phyloP scores from a whole-genome alignment of 345 rosid genomes.

The Ceriops zippeliana region DNA sequence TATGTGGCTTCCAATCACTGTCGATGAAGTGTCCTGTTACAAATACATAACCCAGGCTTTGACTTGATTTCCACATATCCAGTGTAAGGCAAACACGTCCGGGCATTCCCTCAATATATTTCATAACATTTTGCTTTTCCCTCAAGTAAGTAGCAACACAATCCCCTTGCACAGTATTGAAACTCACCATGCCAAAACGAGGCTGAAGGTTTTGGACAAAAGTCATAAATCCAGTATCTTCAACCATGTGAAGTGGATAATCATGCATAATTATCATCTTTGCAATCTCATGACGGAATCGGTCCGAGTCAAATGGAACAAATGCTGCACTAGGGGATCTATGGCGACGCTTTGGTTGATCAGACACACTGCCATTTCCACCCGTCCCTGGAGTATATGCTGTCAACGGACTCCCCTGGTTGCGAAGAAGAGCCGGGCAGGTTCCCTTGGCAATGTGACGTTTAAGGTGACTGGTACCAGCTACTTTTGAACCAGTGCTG shows the following conservation, averaged over 20 bases:
- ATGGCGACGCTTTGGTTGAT: slow-evolving; percentile 67
- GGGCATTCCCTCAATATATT: slow-evolving; percentile 60
- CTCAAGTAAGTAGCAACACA: slow-evolving; percentile 77
- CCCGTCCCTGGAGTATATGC: slow-evolving; percentile 43
- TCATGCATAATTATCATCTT: slow-evolving; percentile 85
- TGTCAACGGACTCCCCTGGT: slow-evolving; percentile 39
- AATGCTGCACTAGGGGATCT: slow-evolving; percentile 46
- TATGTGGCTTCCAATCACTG: slow-evolving; percentile 73
- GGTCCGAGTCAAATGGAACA: slow-evolving; percentile 65
- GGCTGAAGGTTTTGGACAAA: slow-evolving; percentile 84
- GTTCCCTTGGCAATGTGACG: slow-evolving; percentile 91
- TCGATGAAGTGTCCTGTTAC: slow-evolving; percentile 77
- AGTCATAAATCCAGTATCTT: slow-evolving; percentile 67
- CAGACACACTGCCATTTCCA: slow-evolving; percentile 33
- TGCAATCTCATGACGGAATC: slow-evolving; percentile 70
- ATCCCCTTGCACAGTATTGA: slow-evolving; percentile 82
- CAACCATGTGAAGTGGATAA: slow-evolving; percentile 91
- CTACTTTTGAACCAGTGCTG: slow-evolving; percentile 87
- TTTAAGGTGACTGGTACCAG: slow-evolving; percentile 94
- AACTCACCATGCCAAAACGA: slow-evolving; percentile 58
- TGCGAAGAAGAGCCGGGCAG: slow-evolving; percentile 60
- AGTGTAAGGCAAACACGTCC: slow-evolving; percentile 72
- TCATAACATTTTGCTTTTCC: slow-evolving; percentile 76
- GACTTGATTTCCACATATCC: slow-evolving; percentile 71
- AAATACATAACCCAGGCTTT: slow-evolving; percentile 67